Conservation (phyloP, 306 rosid species). For the apple (Malus domestica) region ASM211411v1 NC_041803.1:54460501-54461000, state of each 20-base stretch:
- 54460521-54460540: constrained; percentile 80
- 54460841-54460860: constrained; percentile 74
- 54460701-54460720: constrained; percentile 96
- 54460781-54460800: constrained; percentile 66
- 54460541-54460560: constrained; percentile 64
- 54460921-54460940: constrained; percentile 79
- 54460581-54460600: constrained; percentile 83
- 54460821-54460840: constrained; percentile 73
- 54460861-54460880: constrained; percentile 86
- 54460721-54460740: constrained; percentile 83
- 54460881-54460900: constrained; percentile 78
- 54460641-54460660: constrained; percentile 99
- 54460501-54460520: constrained; percentile 28
- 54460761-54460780: constrained; percentile 79
- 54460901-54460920: constrained; percentile 30
- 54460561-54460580: constrained; percentile 66
- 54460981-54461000: constrained; percentile 76
- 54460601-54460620: constrained; percentile 95
- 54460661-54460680: constrained; percentile 60
- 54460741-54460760: constrained; percentile 68
- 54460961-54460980: constrained; percentile 89
- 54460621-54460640: constrained; percentile 93
- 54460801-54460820: constrained; percentile 80
- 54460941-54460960: constrained; percentile 91
- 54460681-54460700: constrained; percentile 55